phyloP scores from a whole-genome alignment of 2,329 filamentous ascomycete species.

The Ascochyta fabae region DNA sequence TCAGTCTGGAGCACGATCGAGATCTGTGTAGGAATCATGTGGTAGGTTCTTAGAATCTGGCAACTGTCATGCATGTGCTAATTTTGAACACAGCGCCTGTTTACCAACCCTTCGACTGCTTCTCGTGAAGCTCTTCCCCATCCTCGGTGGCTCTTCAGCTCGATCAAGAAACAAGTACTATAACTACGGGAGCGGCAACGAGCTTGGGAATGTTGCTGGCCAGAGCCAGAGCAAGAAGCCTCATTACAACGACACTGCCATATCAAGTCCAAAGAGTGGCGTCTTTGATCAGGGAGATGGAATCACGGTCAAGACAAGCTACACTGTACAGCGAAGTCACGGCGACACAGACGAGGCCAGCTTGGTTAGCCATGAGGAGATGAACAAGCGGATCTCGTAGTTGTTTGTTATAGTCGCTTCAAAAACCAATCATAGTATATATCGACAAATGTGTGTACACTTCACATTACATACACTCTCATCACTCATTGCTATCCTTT shows the following conservation, averaged over 20 bases:
- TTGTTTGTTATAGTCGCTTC: background rate
- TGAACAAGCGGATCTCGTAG: background rate
- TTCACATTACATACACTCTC: background rate
- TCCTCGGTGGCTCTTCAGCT: conserved; percentile 44
- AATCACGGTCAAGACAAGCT: conserved; percentile 28
- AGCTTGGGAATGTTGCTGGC: conserved; percentile 20
- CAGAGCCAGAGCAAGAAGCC: conserved; percentile 17
- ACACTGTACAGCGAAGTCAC: conserved; percentile 24
- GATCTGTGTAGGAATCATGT: conserved; percentile 53
- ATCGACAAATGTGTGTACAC: background rate
- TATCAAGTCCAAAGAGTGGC: conserved; percentile 8
- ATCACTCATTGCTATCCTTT: background rate
- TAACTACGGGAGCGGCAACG: conserved; percentile 35
- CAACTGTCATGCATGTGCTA: background rate
- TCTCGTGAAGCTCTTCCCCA: conserved; percentile 46
- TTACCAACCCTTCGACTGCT: conserved; percentile 51
- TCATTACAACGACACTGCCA: conserved; percentile 9
- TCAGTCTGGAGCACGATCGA: conserved; percentile 53
- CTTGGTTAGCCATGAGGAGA: conserved; percentile 21
- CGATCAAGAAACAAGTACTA: conserved; percentile 32
- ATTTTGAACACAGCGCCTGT: conserved; percentile 40
- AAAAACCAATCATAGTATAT: background rate
- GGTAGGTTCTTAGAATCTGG: conserved; percentile 13
- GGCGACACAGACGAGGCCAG: conserved; percentile 29
- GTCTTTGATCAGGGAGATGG: conserved; percentile 18